A percentile compares a stretch with the other conserved stretches of the same genome.
Evolutionary conservation across 2,329 filamentous ascomycete genomes (phyloP).

Genomic region (Aschersonia sp.): DNA sequence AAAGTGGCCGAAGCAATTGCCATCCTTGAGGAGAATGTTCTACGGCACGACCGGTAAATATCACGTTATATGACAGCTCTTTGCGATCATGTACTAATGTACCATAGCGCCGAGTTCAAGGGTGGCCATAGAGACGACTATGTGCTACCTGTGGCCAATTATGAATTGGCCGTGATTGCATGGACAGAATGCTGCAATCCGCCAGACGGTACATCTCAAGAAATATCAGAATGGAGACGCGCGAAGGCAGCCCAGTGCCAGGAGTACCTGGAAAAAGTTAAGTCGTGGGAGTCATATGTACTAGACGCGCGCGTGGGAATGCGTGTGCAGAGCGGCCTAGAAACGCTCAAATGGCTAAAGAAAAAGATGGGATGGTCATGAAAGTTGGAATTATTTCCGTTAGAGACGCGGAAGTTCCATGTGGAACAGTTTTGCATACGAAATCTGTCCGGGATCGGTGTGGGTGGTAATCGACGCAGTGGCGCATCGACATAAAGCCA

Average conservation of each 20-base stretch:
- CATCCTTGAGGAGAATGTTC: conserved; percentile 47
- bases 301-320: conserved; percentile 63
- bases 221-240: conserved; percentile 21
- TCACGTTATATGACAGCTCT: too few species aligned
- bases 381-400: neutral
- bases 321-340: conserved; percentile 54
- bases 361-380: conserved; percentile 23
- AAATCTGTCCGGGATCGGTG: too few species aligned
- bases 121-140: conserved; percentile 54
- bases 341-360: conserved; percentile 45
- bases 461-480: too few species aligned
- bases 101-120: conserved; percentile 34
- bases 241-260: conserved; percentile 46
- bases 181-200: conserved; percentile 54
- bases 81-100: neutral
- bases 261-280: conserved; percentile 49
- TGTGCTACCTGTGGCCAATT: conserved; percentile 58
- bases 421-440: too few species aligned
- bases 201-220: conserved; percentile 13
- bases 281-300: conserved; percentile 56
- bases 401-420: too few species aligned
- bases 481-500: too few species aligned
- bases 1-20: conserved; percentile 48
- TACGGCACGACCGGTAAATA: conserved; percentile 47
- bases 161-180: conserved; percentile 70